Conservation (phyloP, 2,329 filamentous ascomycete genomes). For the Phyllosticta paracitricarpa region DNA sequence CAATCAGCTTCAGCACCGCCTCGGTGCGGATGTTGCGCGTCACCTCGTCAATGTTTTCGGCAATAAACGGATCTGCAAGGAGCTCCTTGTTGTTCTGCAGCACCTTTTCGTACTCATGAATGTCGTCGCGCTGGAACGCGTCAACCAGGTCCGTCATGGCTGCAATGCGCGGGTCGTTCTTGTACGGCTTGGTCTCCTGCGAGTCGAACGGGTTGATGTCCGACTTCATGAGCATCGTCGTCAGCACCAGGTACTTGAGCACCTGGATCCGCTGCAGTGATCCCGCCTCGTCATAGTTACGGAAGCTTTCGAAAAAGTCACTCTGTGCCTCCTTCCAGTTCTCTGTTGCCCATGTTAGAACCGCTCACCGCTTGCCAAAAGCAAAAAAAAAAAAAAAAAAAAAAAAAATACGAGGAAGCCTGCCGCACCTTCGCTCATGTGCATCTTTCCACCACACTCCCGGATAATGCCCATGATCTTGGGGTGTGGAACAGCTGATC, state of each 20-base stretch:
- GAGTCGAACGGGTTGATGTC: conserved; percentile 98
- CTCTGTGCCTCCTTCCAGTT: conserved; percentile 97
- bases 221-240: conserved; percentile 97
- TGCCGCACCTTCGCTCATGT: conserved; percentile 73
- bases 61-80: conserved; percentile 86
- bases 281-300: conserved; percentile 96
- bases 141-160: conserved; percentile 97
- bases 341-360: conserved; percentile 40
- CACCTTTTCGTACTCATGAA: conserved; percentile 81
- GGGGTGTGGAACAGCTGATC: conserved; percentile 94
- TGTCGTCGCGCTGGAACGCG: conserved; percentile 90
- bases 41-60: conserved; percentile 97
- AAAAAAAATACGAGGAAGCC: neutral
- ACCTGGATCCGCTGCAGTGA: conserved; percentile 95
- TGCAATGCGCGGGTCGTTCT: conserved; percentile 85
- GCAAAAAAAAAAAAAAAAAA: neutral
- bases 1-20: conserved; percentile 84
- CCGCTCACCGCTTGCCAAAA: conserved; percentile 17
- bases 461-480: conserved; percentile 99
- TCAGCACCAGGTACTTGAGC: conserved; percentile 89
- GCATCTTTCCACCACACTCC: conserved; percentile 98
- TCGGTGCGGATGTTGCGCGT: conserved; percentile 97
- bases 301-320: conserved; percentile 98
- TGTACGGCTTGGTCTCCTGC: conserved; percentile 97
- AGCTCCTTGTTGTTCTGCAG: conserved; percentile 82